These are phyloP conservation scores for Yamadazyma atlantica DNA, from an alignment of 1,139 yeast genomes.

Conservation along the genomic window DNA sequence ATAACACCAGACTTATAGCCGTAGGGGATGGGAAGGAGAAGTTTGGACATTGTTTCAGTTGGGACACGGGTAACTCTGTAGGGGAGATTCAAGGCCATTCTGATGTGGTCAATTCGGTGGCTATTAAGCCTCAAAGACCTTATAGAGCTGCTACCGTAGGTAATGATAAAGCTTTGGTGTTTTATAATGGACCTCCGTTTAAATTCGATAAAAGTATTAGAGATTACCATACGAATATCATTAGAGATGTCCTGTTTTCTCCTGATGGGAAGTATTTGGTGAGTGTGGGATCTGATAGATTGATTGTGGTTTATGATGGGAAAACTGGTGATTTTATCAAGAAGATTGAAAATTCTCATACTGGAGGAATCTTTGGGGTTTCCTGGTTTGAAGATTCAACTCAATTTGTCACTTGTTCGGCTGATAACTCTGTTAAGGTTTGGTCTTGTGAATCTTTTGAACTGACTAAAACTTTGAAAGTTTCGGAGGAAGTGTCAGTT, in stretches of 20 bases:
- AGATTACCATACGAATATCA: constrained; percentile 73
- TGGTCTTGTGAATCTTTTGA: constrained; percentile 48
- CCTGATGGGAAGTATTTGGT: constrained; percentile 73
- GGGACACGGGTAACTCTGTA: constrained; percentile 92
- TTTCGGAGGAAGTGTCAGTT: constrained; percentile 35
- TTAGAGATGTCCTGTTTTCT: constrained; percentile 79
- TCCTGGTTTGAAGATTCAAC: constrained; percentile 67
- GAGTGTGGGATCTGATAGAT: constrained; percentile 87
- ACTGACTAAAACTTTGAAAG: constrained; percentile 37
- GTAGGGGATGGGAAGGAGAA: constrained; percentile 94
- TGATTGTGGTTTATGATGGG: constrained; percentile 79
- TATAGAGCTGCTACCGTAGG: constrained; percentile 92
- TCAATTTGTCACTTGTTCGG: constrained; percentile 75
- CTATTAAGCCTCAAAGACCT: constrained; percentile 86
- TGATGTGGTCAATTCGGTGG: constrained; percentile 79
- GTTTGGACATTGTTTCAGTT: constrained; percentile 89
- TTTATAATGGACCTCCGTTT: constrained; percentile 92
- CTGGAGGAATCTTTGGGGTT: constrained; percentile 79
- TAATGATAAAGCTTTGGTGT: constrained; percentile 83
- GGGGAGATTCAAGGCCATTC: constrained; percentile 97
- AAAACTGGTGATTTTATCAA: constrained; percentile 73
- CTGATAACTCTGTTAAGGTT: constrained; percentile 71
- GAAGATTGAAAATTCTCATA: constrained; percentile 57
- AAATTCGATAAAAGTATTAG: constrained; percentile 74
- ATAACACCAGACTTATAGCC: constrained; percentile 80